Evolutionary conservation across 768 basidiomycete species (phyloP).

Genomic region (Psilocybe cyanescens): DNA sequence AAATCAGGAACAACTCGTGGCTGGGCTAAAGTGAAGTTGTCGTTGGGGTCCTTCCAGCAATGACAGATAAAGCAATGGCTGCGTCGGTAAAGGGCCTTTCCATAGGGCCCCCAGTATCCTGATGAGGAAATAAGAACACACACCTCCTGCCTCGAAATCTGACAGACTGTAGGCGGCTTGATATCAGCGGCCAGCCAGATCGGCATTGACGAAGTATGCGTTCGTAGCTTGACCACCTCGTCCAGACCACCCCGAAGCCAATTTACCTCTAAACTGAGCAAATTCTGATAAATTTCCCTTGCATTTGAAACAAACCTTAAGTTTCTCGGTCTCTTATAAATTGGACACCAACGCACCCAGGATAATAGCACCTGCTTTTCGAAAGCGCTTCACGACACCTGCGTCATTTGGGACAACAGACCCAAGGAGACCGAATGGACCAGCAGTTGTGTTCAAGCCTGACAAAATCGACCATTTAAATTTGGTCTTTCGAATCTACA

Average conservation of each 20-base stretch:
- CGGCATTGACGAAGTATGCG: conserved; percentile 52
- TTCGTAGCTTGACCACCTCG: conserved; percentile 54
- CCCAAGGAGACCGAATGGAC: conserved; percentile 44
- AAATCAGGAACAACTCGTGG: conserved; percentile 58
- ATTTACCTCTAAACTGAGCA: conserved; percentile 48
- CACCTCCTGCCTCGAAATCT: conserved; percentile 63
- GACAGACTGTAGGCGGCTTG: conserved; percentile 57
- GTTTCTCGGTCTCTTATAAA: not conserved
- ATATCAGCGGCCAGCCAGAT: conserved; percentile 50
- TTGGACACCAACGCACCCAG: conserved; percentile 33
- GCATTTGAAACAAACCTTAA: conserved; percentile 28
- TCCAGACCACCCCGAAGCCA: conserved; percentile 63
- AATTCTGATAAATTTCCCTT: conserved; percentile 62
- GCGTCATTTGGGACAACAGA: conserved; percentile 50
- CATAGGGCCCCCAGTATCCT: conserved; percentile 65
- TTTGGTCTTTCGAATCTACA: not conserved
- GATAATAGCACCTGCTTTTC: conserved; percentile 48
- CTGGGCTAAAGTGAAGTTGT: conserved; percentile 57
- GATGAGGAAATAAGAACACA: conserved; percentile 31
- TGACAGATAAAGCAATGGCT: conserved; percentile 57
- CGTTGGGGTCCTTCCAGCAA: conserved; percentile 57
- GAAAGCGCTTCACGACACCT: conserved; percentile 45
- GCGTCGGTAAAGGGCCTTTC: conserved; percentile 56
- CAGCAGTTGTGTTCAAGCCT: conserved; percentile 53
- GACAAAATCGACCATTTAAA: not conserved